Conservation (phyloP, 371 early-diverging fungal genomes). For the Amoeboaphelidium occidentale region DNA sequence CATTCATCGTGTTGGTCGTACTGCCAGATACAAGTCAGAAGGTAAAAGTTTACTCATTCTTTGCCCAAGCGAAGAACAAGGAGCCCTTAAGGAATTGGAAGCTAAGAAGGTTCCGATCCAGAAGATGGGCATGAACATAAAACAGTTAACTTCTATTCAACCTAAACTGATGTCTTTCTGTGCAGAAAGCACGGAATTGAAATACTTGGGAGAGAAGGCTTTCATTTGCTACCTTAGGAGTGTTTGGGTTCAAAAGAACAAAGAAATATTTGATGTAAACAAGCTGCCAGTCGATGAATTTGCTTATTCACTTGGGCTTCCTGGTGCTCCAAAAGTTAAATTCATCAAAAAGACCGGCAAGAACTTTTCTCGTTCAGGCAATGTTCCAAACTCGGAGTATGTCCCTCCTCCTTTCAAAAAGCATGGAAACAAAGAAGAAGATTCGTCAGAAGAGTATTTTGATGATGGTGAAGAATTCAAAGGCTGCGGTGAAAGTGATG, state of each 20-base stretch:
- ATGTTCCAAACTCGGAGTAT: neutral
- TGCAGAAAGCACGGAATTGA: constrained; percentile 76
- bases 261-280: constrained; percentile 56
- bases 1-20: constrained; percentile 94
- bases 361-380: neutral
- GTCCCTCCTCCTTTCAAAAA: neutral
- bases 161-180: constrained; percentile 65
- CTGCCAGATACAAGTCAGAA: constrained; percentile 70
- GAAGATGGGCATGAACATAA: constrained; percentile 49
- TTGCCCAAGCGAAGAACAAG: constrained; percentile 60
- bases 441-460: constrained; percentile 12
- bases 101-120: constrained; percentile 57
- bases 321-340: constrained; percentile 79
- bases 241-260: constrained; percentile 63
- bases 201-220: constrained; percentile 75
- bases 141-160: constrained; percentile 43
- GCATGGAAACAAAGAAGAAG: constrained; percentile 3
- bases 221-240: constrained; percentile 84
- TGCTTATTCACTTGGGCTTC: constrained; percentile 69
- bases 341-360: constrained; percentile 28
- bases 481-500: constrained; percentile 5
- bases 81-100: constrained; percentile 40
- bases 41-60: constrained; percentile 70
- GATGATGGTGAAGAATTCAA: constrained; percentile 6
- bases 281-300: constrained; percentile 59